Evolutionary conservation across 2,329 filamentous ascomycete genomes (phyloP), one percentile per base, ranked within the genome.

Genomic region (Chrysosporium keratinophilum): DNA sequence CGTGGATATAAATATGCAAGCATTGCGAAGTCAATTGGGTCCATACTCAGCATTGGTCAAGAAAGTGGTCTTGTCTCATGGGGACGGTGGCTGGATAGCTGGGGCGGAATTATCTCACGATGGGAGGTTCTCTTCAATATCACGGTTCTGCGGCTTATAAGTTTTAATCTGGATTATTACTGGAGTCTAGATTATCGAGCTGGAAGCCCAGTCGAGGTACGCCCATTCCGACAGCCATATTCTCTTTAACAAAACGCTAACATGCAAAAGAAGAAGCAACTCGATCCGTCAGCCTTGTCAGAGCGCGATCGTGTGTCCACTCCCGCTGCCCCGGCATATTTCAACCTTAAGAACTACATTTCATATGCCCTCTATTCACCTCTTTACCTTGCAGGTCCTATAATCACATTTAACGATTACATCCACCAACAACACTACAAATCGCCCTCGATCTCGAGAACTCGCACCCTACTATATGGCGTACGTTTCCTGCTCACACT

Each of bases 111-210:
- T n/a, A 83, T 95, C 66, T 77, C 84, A 0, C 80, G 91, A 56
- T 98, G 93, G 93, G 88, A 97, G 67, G 83, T 98, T n/a, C 78
- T 96, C 4, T 98, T 98, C 77, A 98, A 98, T 65, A 82, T 98
- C 57, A 96, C 91, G 2, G 84, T 97, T 23, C 74, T 98, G 54
- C 84, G 93, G 4, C 76, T 97, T 46, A 89, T 98, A 63, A 96
- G 91, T 67, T 98, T 95, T 78, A 97, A 97, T 68, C 71, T 98
- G 65, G 93, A 98, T 70, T 90, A 95, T 67, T 91, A 95, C 68
- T 98, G 93, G 91, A 93, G 87, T 62, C 69, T 86, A 2, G 82
- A 86, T 59, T 77, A 80, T 55, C 73, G 78, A 39, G 74, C 75
- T 20, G 72, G 78, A 28, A 90, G 81, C 63, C 78, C 85, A 7